phyloP scores from a whole-genome alignment of 805 yeast genomes.

The Candida sonorensis region DNA sequence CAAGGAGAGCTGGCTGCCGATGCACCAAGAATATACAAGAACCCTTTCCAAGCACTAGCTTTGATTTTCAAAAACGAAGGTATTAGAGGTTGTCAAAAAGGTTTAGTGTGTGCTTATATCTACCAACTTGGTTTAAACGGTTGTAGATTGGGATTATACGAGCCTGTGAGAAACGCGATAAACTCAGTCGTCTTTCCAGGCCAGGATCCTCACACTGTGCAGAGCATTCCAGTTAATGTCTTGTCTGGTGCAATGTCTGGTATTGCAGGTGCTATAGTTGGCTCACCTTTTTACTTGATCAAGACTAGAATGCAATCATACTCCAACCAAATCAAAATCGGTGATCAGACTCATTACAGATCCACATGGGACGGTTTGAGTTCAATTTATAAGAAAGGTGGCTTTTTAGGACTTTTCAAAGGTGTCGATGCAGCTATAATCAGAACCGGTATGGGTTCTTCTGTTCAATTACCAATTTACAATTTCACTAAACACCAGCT shows the following conservation, averaged over 20 bases:
- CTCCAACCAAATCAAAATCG: conserved; percentile 58
- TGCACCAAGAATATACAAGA: conserved; percentile 52
- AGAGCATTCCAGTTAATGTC: conserved; percentile 56
- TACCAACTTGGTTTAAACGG: conserved; percentile 93
- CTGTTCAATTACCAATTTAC: conserved; percentile 91
- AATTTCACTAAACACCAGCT: conserved; percentile 65
- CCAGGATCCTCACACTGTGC: conserved; percentile 40
- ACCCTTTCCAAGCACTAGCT: conserved; percentile 77
- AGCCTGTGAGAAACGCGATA: conserved; percentile 63
- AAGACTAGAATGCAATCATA: conserved; percentile 97
- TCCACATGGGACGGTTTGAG: conserved; percentile 62
- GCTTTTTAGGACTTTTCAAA: conserved; percentile 70
- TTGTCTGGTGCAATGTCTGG: conserved; percentile 81
- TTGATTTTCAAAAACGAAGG: conserved; percentile 80
- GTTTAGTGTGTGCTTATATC: conserved; percentile 79
- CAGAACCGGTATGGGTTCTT: conserved; percentile 93
- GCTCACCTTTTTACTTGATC: conserved; percentile 87
- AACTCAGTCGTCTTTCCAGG: conserved; percentile 51
- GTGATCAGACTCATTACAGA: conserved; percentile 87
- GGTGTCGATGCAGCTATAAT: conserved; percentile 94
- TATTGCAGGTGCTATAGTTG: conserved; percentile 78
- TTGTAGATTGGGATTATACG: conserved; percentile 90
- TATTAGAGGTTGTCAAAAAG: conserved; percentile 80
- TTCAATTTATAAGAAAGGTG: conserved; percentile 59
- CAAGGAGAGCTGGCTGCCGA: conserved; percentile 80